Conservation (phyloP, 2,329 filamentous ascomycete genomes). For the Aspergillus ochraceus region DNA sequence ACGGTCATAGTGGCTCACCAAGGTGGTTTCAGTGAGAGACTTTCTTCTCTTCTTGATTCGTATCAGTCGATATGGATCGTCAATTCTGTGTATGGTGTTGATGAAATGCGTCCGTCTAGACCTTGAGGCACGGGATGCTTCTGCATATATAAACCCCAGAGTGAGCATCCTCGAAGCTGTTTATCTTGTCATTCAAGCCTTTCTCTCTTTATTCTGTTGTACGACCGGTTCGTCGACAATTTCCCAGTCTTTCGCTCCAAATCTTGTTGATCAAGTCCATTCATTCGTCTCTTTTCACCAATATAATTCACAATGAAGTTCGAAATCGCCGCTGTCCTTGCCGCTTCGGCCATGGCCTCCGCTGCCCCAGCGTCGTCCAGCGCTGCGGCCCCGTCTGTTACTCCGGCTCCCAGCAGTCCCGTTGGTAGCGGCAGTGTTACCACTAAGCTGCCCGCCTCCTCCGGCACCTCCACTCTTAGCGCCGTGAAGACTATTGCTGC, state of each 20-base stretch:
- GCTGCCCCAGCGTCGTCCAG: neutral
- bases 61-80: neutral
- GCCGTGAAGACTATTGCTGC: slow-evolving; percentile 47
- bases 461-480: slow-evolving; percentile 42
- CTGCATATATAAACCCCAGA: neutral
- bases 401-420: neutral
- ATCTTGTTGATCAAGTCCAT: neutral
- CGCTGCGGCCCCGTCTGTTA: neutral
- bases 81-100: neutral
- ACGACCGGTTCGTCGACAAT: neutral
- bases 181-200: neutral
- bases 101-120: neutral
- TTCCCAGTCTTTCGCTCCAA: neutral
- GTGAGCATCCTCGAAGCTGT: neutral
- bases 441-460: slow-evolving; percentile 39
- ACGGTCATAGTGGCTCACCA: neutral
- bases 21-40: neutral
- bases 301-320: neutral
- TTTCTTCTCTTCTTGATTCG: neutral
- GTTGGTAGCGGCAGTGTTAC: slow-evolving; percentile 13
- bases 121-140: neutral
- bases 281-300: neutral
- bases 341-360: slow-evolving; percentile 5
- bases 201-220: neutral
- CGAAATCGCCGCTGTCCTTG: neutral